phyloP scores from a whole-genome alignment of 768 basidiomycete species.

The Saitozyma sp. region DNA sequence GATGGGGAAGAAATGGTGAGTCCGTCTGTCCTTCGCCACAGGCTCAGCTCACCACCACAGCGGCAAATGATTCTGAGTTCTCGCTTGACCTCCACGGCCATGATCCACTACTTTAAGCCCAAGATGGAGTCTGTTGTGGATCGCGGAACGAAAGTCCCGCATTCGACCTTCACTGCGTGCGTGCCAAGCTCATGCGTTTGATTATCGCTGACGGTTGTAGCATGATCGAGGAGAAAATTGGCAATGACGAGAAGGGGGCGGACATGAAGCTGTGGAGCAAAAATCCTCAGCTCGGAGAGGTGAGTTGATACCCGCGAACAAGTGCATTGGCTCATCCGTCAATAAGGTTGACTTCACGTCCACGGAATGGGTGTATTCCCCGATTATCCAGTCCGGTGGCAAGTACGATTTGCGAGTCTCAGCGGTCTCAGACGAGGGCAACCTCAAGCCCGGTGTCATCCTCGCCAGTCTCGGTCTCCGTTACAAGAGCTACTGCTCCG shows the following conservation, averaged over 20 bases:
- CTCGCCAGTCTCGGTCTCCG: slow-evolving; percentile 83
- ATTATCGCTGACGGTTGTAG: slow-evolving; percentile 44
- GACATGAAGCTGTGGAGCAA: slow-evolving; percentile 89
- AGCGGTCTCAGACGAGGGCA: slow-evolving; percentile 79
- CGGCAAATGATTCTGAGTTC: slow-evolving; percentile 75
- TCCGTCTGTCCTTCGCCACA: slow-evolving; percentile 11
- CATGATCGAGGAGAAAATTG: slow-evolving; percentile 80
- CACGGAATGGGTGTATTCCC: slow-evolving; percentile 90
- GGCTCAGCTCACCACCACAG: slow-evolving; percentile 54
- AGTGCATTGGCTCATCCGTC: slow-evolving; percentile 4
- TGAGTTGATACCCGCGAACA: slow-evolving; percentile 53
- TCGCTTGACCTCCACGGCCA: slow-evolving; percentile 76
- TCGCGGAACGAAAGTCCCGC: slow-evolving; percentile 83
- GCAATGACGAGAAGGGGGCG: slow-evolving; percentile 81
- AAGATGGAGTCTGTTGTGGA: slow-evolving; percentile 90
- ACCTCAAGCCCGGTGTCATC: slow-evolving; percentile 80
- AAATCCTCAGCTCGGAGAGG: slow-evolving; percentile 68
- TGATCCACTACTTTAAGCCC: slow-evolving; percentile 79
- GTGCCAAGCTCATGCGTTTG: neutral
- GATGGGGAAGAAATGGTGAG: slow-evolving; percentile 87
- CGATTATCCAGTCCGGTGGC: slow-evolving; percentile 91
- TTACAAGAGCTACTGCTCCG: slow-evolving; percentile 89
- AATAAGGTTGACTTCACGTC: slow-evolving; percentile 80
- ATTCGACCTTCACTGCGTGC: slow-evolving; percentile 69
- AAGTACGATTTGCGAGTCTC: slow-evolving; percentile 86